Conservation (phyloP, 73 alveolate genomes). For the Paraurostyla sp. region DNA sequence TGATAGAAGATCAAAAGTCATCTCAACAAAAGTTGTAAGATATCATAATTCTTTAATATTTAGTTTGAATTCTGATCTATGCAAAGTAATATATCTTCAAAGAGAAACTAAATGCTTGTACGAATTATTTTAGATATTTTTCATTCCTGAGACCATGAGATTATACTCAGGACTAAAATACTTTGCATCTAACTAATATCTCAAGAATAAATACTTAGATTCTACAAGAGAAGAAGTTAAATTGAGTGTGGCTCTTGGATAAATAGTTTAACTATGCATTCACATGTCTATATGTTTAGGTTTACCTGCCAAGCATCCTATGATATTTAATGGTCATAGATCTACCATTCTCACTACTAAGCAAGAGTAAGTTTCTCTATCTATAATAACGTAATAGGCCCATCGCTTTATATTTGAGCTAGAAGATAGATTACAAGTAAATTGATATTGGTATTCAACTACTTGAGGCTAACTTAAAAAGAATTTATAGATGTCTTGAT, state of each 20-base stretch:
- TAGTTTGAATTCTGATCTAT: slow-evolving; percentile 46
- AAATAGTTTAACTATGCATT: not conserved
- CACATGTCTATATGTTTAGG: slow-evolving; percentile 27
- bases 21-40: slow-evolving; percentile 32
- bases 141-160: slow-evolving; percentile 46
- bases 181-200: not conserved
- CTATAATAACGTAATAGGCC: not conserved
- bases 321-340: slow-evolving; percentile 54
- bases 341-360: slow-evolving; percentile 5
- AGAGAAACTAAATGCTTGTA: slow-evolving; percentile 1
- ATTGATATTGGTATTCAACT: slow-evolving; percentile 7
- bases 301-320: slow-evolving; percentile 42
- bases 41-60: not conserved
- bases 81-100: slow-evolving; percentile 7
- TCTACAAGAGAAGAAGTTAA: slow-evolving; percentile 24
- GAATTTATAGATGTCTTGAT: slow-evolving; percentile 44
- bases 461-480: slow-evolving; percentile 43
- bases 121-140: slow-evolving; percentile 30
- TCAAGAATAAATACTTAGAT: slow-evolving; percentile 39
- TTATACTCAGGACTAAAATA: slow-evolving; percentile 42
- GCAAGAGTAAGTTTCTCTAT: slow-evolving; percentile 19
- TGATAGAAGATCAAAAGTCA: slow-evolving; percentile 20
- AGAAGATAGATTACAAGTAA: slow-evolving; percentile 1
- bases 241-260: slow-evolving; percentile 52
- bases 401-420: slow-evolving; percentile 23